A percentile compares a stretch with the other conserved stretches of the same genome.
Evolutionary conservation across 108 stramenopile species (phyloP).

Genomic region (Conticribra weissflogii): DNA sequence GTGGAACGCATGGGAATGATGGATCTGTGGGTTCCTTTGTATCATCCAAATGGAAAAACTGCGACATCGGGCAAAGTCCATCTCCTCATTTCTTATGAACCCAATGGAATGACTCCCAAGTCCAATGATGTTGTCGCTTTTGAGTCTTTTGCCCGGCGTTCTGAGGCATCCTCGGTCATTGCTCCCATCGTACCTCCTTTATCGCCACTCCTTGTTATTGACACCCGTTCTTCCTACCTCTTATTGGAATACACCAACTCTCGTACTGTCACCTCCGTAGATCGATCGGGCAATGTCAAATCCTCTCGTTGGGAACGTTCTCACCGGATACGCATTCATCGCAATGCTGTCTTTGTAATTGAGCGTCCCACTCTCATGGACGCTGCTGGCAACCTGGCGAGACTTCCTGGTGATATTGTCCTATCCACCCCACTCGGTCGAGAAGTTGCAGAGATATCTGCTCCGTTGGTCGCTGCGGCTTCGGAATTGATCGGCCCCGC

Average conservation of each 20-base stretch:
- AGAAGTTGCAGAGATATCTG: slow-evolving; percentile 47
- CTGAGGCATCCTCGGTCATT: slow-evolving; percentile 22
- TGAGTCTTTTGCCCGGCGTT: slow-evolving; percentile 82
- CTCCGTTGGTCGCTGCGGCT: slow-evolving; percentile 65
- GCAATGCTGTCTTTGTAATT: slow-evolving; percentile 87
- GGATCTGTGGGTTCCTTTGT: slow-evolving; percentile 68
- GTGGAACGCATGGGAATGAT: slow-evolving; percentile 39
- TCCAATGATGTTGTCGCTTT: slow-evolving; percentile 75
- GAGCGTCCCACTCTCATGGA: slow-evolving; percentile 80
- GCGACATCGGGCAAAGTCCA: slow-evolving; percentile 59
- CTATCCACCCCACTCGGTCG: slow-evolving; percentile 71
- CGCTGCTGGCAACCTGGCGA: slow-evolving; percentile 64
- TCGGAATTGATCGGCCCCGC: slow-evolving; percentile 72
- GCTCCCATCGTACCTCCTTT: slow-evolving; percentile 67
- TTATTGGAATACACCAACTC: slow-evolving; percentile 58
- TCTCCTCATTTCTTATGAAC: slow-evolving; percentile 73
- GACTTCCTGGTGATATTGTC: slow-evolving; percentile 72
- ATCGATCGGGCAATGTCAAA: slow-evolving; percentile 36
- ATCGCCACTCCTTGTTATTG: slow-evolving; percentile 64
- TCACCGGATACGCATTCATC: slow-evolving; percentile 66
- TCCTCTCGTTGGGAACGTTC: slow-evolving; percentile 43
- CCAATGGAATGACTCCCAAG: slow-evolving; percentile 76
- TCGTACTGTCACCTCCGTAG: slow-evolving; percentile 44
- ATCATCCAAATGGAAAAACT: slow-evolving; percentile 18
- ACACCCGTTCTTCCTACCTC: slow-evolving; percentile 56